Evolutionary conservation across 768 basidiomycete genomes (phyloP), one percentile per base, ranked within the genome.

Genomic region (Lentinula lateritia): DNA sequence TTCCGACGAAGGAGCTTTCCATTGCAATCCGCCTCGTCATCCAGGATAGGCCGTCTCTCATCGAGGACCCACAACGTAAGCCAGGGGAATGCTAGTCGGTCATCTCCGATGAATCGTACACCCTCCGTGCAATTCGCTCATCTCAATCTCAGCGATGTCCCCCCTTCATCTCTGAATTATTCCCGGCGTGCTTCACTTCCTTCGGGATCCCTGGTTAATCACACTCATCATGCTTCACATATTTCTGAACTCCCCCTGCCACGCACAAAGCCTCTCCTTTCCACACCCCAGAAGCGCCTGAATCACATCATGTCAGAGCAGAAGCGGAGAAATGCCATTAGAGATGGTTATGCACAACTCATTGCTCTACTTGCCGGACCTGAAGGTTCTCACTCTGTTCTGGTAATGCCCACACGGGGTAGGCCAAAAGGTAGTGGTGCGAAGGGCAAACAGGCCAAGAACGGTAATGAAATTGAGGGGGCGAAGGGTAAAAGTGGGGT

Each of bases 291-390:
- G 73, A 93, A 94, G 69, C 84, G 93, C 12, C 83, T 92, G 15
- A 94, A 95, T 71, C 93, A 96, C 76, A 95, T 96, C 78, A 87
- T 93, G 83, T 93, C 92, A 6, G 94, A 96, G 71, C 93, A 96
- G 74, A 92, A 92, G 68, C 90, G 94, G 7, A 86, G 94, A 9
- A 95, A 95, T 68, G 90, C 91, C 55, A 96, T 96, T 66, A 87
- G 92, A 45, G 88, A 92, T 64, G 93, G 93, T 43, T 96, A 95
- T 73, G 86, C 91, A 1, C 91, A 93, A 69, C 76, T 96, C 45
- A 93, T 93, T 36, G 75, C 87, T 0, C 77, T 96, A 23, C 86
- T 95, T 58, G 86, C 91, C 0, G 50, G 35, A 7, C 90, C 92
- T n/a, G 87, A 85, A 5, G 91, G 90, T 5, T 74, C 78, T 23